These are phyloP conservation scores for Thalassiosira mediterranea DNA, from an alignment of 352 stramenopile species.

Conservation along the genomic window DNA sequence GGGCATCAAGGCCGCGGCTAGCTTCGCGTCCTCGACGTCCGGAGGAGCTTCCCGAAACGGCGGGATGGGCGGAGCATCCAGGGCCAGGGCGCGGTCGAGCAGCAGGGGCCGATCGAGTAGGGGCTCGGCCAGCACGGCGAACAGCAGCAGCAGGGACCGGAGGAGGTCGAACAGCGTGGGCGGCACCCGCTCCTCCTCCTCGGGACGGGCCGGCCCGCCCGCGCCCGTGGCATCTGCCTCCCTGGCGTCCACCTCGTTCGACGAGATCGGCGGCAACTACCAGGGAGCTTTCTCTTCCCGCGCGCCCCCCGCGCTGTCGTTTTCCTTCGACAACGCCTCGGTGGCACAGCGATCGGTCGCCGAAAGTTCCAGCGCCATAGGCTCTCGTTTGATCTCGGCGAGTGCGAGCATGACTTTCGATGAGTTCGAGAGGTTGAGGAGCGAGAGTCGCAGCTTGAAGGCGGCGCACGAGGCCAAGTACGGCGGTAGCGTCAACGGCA, in stretches of 20 bases:
- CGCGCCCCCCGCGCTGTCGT: neutral
- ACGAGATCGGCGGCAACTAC: neutral
- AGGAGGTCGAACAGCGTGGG: too few species aligned
- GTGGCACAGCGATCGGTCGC: conserved; percentile 2
- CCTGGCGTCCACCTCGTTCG: neutral
- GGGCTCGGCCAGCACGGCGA: neutral
- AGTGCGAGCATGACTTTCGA: conserved; percentile 12
- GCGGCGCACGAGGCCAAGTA: neutral
- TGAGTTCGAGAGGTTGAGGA: conserved; percentile 19
- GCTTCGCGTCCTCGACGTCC: neutral
- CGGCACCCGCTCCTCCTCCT: too few species aligned
- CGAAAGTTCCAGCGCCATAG: neutral
- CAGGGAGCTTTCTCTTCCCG: neutral
- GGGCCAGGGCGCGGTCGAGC: neutral
- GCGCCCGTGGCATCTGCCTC: too few species aligned
- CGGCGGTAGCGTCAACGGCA: neutral
- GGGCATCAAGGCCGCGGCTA: too few species aligned
- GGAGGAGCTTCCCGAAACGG: neutral
- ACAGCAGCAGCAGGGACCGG: neutral
- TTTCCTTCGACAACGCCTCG: conserved; percentile 7
- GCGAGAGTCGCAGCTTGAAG: conserved; percentile 20
- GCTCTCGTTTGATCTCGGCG: neutral
- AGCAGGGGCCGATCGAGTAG: too few species aligned
- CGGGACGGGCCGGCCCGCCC: too few species aligned
- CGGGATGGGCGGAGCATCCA: too few species aligned